Evolutionary conservation across 164 flowering plant species (phyloP).

Genomic region (Houttuynia cordata): DNA sequence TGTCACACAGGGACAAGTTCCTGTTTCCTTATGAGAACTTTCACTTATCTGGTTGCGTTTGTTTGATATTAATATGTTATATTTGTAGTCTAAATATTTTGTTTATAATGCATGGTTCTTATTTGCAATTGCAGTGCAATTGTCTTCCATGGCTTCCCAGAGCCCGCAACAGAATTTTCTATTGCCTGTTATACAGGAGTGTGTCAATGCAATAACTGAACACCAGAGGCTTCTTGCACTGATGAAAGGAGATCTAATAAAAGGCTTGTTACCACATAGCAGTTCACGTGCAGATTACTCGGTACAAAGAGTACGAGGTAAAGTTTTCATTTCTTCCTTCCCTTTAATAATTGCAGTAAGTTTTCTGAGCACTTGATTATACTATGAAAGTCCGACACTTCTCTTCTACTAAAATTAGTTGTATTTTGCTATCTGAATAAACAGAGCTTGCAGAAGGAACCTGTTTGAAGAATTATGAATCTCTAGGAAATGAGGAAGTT

Average conservation of each 20-base stretch:
- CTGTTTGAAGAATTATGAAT: conserved; percentile 85
- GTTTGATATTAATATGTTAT: not conserved
- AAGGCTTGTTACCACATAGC: conserved; percentile 88
- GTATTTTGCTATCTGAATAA: not conserved
- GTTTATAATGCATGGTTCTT: not conserved
- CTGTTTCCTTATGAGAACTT: not conserved
- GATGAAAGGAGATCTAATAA: conserved; percentile 88
- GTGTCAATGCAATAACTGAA: conserved; percentile 89
- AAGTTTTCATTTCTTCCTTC: not conserved
- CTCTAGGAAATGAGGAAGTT: conserved; percentile 66
- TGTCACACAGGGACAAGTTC: not conserved
- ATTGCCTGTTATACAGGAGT: conserved; percentile 60
- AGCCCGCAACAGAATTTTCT: conserved; percentile 39
- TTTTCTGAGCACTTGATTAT: not conserved
- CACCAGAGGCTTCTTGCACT: conserved; percentile 83
- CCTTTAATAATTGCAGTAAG: not conserved
- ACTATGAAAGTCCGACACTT: not conserved
- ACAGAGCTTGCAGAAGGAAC: conserved; percentile 94
- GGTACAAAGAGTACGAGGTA: conserved; percentile 76
- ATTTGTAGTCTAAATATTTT: not conserved
- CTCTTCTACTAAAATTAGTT: not conserved
- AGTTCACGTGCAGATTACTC: conserved; percentile 71
- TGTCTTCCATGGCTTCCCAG: conserved; percentile 30
- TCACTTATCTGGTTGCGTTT: not conserved
- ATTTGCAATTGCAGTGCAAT: conserved; percentile 39